Percentiles rank a stretch among this genome's conserved stretches.
Evolutionary conservation across 2,329 filamentous ascomycete species (phyloP).

Genomic region (Aureobasidium sp.): DNA sequence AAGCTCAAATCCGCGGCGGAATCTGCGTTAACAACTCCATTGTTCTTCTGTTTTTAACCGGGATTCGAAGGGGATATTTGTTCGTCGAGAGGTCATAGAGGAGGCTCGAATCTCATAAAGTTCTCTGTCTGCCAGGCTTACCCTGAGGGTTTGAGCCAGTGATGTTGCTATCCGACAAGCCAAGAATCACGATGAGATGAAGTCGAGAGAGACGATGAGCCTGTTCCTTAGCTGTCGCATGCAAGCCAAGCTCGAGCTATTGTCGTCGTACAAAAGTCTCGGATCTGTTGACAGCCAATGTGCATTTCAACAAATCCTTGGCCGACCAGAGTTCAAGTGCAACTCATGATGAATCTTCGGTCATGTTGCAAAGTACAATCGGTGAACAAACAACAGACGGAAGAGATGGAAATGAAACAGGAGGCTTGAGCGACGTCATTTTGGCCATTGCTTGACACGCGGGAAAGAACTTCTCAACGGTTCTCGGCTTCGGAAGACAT

Average conservation of each 20-base stretch:
- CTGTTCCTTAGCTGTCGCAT: neutral
- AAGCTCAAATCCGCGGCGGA: neutral
- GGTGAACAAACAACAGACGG: neutral
- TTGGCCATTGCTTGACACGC: neutral
- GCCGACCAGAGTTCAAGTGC: neutral
- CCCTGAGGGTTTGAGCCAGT: too few species aligned
- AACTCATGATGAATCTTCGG: too few species aligned
- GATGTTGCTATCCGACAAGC: neutral
- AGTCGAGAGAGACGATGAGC: neutral
- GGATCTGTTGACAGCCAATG: neutral
- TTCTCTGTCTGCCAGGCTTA: too few species aligned
- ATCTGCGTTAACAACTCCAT: neutral
- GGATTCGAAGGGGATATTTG: neutral
- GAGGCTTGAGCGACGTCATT: neutral
- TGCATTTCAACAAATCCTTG: too few species aligned
- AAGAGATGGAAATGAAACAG: neutral
- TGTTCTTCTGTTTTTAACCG: neutral
- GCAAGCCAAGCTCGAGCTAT: neutral
- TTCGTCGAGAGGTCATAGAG: neutral
- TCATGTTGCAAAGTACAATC: neutral
- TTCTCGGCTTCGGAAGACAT: conserved; percentile 1
- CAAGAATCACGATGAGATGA: neutral
- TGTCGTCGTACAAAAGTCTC: neutral
- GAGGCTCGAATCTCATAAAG: neutral
- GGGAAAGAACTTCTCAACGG: conserved; percentile 1